Percentiles rank a stretch among this genome's conserved stretches.
phyloP scores from a whole-genome alignment of 495 filamentous ascomycete species.

The Lasiosphaeriaceae sp. region DNA sequence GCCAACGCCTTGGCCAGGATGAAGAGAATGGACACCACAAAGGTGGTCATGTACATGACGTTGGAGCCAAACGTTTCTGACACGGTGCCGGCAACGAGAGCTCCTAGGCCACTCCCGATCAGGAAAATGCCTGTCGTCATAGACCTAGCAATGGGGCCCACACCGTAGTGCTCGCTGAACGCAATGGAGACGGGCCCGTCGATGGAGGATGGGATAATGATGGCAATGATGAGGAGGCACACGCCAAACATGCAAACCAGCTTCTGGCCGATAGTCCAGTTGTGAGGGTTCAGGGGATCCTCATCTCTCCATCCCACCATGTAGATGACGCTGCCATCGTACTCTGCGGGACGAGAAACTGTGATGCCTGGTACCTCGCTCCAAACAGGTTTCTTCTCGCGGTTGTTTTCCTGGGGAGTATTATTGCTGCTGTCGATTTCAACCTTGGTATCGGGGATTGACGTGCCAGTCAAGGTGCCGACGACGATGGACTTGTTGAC shows the following conservation, averaged over 20 bases:
- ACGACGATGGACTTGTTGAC: background rate
- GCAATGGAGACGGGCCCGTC: background rate
- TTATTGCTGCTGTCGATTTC: background rate
- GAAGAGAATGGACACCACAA: slow-evolving; percentile 6
- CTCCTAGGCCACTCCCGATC: slow-evolving; percentile 1
- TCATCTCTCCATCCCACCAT: background rate
- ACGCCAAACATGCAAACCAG: background rate
- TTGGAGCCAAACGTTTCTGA: slow-evolving; percentile 10
- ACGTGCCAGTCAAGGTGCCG: background rate
- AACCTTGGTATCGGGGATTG: background rate
- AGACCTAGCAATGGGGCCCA: background rate
- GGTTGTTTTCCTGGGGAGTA: background rate
- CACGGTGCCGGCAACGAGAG: slow-evolving; percentile 7
- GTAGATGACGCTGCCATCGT: background rate
- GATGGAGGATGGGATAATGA: background rate
- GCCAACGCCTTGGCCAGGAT: slow-evolving; percentile 8
- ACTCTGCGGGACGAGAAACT: background rate
- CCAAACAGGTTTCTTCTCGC: background rate
- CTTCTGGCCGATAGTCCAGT: background rate
- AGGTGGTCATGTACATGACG: slow-evolving; percentile 7
- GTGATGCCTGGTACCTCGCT: background rate
- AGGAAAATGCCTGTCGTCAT: background rate
- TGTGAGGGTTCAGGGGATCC: background rate
- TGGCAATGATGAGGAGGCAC: background rate
- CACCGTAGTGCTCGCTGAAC: background rate